These are phyloP conservation scores for Pleurotus djamor DNA, from an alignment of 768 basidiomycete genomes.

Conservation along the genomic window DNA sequence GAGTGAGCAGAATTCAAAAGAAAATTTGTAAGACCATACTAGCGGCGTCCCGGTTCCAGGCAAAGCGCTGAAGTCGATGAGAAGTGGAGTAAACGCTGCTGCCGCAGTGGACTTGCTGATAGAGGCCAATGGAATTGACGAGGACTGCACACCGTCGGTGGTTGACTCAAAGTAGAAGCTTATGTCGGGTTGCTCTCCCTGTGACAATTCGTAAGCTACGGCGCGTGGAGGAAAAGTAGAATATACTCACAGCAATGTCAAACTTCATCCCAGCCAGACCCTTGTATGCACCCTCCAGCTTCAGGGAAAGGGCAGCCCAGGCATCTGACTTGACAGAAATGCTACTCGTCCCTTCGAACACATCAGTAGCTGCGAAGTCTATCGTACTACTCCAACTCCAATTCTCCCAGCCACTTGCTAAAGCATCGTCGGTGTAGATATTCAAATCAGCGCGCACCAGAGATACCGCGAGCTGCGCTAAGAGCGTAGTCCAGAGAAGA, in stretches of 20 bases:
- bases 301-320: slow-evolving; percentile 45
- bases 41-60: slow-evolving; percentile 38
- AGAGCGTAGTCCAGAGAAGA: neutral
- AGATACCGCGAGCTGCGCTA: neutral
- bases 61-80: slow-evolving; percentile 44
- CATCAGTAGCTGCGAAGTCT: slow-evolving; percentile 43
- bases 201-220: neutral
- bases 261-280: slow-evolving; percentile 46
- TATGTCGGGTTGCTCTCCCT: slow-evolving; percentile 47
- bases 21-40: slow-evolving; percentile 15
- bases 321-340: slow-evolving; percentile 39
- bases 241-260: slow-evolving; percentile 41
- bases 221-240: neutral
- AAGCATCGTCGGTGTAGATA: slow-evolving; percentile 38
- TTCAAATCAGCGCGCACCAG: slow-evolving; percentile 27
- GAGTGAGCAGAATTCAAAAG: no score
- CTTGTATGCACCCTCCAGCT: slow-evolving; percentile 34
- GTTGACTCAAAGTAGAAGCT: slow-evolving; percentile 37
- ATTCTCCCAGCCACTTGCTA: slow-evolving; percentile 47
- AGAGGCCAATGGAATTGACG: slow-evolving; percentile 38
- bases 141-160: slow-evolving; percentile 29
- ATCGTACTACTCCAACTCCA: slow-evolving; percentile 49
- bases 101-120: slow-evolving; percentile 35
- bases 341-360: slow-evolving; percentile 37
- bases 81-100: slow-evolving; percentile 37